Evolutionary conservation across 805 yeast genomes (phyloP), one percentile per base, ranked within the genome.

Genomic region (Cyberlindnera euphorbiae): DNA sequence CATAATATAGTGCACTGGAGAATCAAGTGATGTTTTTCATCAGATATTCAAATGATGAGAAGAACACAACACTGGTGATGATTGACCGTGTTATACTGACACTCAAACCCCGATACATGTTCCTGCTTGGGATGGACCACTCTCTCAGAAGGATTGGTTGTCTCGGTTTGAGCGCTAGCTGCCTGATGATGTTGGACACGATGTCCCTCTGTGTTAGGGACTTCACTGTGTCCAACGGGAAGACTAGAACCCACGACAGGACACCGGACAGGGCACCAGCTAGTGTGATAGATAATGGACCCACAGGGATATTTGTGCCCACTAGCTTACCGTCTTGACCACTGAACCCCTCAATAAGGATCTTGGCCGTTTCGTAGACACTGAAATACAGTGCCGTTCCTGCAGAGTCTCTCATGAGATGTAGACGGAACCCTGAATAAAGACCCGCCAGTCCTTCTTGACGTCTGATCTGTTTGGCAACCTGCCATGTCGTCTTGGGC

Each of bases 261-360:
- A 80, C 71, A 3, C 95, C 95, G 4, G 93, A 75, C 17, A 78
- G 44, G 0, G 87, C 95, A n/a, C 94, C 95, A 0, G 90, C 82
- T 3, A 79, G 24, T 4, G 81, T 77, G 16, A 79, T 67, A 8
- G 77, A 63, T 6, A 69, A 21, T 2, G 79, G 64, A 22, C 59
- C 53, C 27, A 62, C 37, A 15, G 56, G 56, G 17, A 50, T 46
- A 15, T 36, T 34, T 47, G 61, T 38, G 49, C 65, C 33, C 62
- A 50, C 12, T 51, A 47, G 36, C 55, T 65, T 38, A 56, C 69
- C 58, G 8, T 49, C 38, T 5, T 28, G 8, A 0, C 36, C 49
- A 26, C 44, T 42, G 43, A 48, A 38, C 15, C 46, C 45, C 17
- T 56, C 52, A 49, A 73, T 66, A 46, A 52, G 63, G 27, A 72